Evolutionary conservation across 192 early-diverging fungal species (phyloP).

Genomic region (Coemansia sp.): DNA sequence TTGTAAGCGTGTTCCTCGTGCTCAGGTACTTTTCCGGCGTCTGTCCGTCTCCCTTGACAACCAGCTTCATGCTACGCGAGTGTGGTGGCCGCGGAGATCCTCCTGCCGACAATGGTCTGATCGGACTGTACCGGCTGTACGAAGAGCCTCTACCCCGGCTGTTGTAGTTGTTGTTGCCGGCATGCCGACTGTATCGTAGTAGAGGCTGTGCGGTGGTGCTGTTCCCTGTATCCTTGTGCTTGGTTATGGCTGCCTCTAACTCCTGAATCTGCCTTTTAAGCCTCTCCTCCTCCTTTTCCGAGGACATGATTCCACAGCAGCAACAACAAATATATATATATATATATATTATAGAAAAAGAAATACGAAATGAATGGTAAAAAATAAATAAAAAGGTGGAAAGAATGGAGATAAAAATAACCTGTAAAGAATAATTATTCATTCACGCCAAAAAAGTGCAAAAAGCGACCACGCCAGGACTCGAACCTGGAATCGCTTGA

Average conservation of each 20-base stretch:
- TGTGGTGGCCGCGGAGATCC: neutral
- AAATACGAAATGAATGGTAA: neutral
- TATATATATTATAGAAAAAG: neutral
- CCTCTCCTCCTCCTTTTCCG: constrained; percentile 25
- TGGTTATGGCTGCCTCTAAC: constrained; percentile 27
- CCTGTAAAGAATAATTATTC: neutral
- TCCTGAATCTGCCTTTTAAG: constrained; percentile 33
- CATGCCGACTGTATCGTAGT: neutral
- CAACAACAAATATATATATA: neutral
- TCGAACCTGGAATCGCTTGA: neutral
- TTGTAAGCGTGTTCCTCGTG: constrained; percentile 43
- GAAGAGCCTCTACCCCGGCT: no score
- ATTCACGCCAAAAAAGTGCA: constrained; percentile 4
- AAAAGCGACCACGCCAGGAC: constrained; percentile 12
- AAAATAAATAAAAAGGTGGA: constrained; percentile 8
- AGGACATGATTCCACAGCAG: constrained; percentile 7
- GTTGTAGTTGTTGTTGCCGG: neutral
- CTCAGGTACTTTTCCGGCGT: constrained; percentile 22
- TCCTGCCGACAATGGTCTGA: constrained; percentile 14
- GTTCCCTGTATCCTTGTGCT: constrained; percentile 10
- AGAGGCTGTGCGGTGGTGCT: neutral
- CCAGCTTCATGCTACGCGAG: constrained; percentile 49
- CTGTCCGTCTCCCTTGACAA: constrained; percentile 14
- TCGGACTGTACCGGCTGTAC: constrained; percentile 24
- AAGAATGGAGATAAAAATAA: neutral